Base-by-base conservation (phyloP, 2,329 filamentous ascomycete species). In the Iodosphaeria phyllophila region DNA sequence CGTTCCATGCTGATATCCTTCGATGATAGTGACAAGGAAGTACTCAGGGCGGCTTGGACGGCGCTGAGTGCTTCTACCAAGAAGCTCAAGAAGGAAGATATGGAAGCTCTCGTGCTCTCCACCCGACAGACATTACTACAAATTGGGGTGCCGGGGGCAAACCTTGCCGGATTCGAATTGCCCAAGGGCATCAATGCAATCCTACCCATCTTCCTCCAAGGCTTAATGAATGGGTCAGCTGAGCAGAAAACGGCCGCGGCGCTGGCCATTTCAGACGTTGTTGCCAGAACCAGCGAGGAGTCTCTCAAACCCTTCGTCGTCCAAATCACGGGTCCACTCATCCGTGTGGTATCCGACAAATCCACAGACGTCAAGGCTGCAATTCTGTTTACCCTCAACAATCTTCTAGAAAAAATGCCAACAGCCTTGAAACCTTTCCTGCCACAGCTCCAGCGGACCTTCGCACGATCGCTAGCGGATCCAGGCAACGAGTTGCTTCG, bases 131-230 rank as follows among this genome's bases (percentile, higher is more conserved):
- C 79, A 2, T 61, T 98, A 27, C 73, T 79, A 35, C 80, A 86
- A 41, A 78, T 95, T 23, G 89, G 91, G 38, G 79, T 92, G 22
- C 58, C 83, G 20, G 89, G 89, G 15, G 65, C 74, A 20, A 74
- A 84, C 41, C 60, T 98, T 23, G 70, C 83, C 19, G 91, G 89
- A 18, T 98, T 98, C 55, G 64, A 71, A 38, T 57, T 95, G 28
- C 89, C 86, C 2, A 98, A 95, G 65, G 91, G 91, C 32, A 92
- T 98, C 60, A 92, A 83, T 43, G 84, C 89, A 33, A 74, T 98
- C 35, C 55, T 98, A 32, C 89, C 91, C 3, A 95, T 98, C 36
- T 95, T 98, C 65, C 52, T 95, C 43, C 91, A 98, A 46, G 89
- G 89, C 51, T 63, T 98, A 36, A 92, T 98, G 75, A 95, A 98